Evolutionary conservation across 2,329 filamentous ascomycete species (phyloP).

Genomic region (Paracamarosporium sp.): DNA sequence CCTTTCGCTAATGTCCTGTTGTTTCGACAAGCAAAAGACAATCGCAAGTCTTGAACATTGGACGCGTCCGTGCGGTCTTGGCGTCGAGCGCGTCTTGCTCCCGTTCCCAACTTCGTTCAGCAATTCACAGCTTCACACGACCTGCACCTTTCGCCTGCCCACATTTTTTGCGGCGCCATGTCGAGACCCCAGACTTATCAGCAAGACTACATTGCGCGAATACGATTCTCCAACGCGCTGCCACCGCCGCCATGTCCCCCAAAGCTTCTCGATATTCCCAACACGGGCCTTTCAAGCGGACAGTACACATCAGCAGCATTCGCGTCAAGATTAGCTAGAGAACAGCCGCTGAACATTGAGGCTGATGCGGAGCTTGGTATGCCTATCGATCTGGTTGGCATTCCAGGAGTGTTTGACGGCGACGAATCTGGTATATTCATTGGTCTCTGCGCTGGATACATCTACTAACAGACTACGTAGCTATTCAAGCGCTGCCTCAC

Average conservation of each 20-base stretch:
- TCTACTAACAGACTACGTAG: slow-evolving; percentile 54
- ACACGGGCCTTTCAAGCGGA: slow-evolving; percentile 83
- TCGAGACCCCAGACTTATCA: slow-evolving; percentile 60
- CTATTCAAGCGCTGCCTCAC: slow-evolving; percentile 79
- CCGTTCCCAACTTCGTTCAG: slow-evolving; percentile 25
- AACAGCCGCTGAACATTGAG: slow-evolving; percentile 95
- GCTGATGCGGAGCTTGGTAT: slow-evolving; percentile 97
- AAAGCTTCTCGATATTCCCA: slow-evolving; percentile 96
- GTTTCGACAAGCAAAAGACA: too few relatives aligned
- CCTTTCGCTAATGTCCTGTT: too few relatives aligned
- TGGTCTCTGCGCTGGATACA: slow-evolving; percentile 4
- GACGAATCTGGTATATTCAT: slow-evolving; percentile 80
- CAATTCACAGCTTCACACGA: slow-evolving; percentile 1
- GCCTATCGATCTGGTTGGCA: slow-evolving; percentile 93
- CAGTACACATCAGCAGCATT: slow-evolving; percentile 92
- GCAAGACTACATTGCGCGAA: slow-evolving; percentile 96
- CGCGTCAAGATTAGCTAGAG: slow-evolving; percentile 84
- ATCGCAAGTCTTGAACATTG: too few relatives aligned
- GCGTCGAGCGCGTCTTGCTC: background rate
- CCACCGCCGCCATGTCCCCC: slow-evolving; percentile 93
- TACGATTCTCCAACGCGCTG: slow-evolving; percentile 94
- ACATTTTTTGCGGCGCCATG: slow-evolving; percentile 23
- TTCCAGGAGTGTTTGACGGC: slow-evolving; percentile 92
- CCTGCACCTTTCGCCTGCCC: slow-evolving; percentile 3
- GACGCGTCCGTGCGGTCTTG: background rate